phyloP scores from a whole-genome alignment of 2,329 filamentous ascomycete species.

The Aureobasidium sp. region DNA sequence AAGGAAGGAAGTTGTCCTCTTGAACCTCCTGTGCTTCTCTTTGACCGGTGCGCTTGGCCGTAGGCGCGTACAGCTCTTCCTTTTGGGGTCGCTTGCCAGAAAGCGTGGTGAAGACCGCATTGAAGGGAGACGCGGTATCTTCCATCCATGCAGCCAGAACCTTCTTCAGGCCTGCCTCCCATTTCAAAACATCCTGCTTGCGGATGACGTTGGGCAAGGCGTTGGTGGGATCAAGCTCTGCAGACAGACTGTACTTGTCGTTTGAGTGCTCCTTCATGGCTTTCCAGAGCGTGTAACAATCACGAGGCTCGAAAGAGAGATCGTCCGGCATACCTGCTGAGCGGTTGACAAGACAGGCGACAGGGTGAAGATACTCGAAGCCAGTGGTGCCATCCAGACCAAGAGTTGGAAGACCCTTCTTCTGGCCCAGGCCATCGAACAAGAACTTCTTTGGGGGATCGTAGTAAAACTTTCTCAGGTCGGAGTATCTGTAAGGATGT shows the following conservation, averaged over 20 bases:
- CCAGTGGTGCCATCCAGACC: slow-evolving; percentile 41
- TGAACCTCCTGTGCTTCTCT: slow-evolving; percentile 18
- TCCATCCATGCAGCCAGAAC: slow-evolving; percentile 54
- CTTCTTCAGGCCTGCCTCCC: slow-evolving; percentile 55
- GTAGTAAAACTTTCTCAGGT: slow-evolving; percentile 68
- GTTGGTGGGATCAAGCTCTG: slow-evolving; percentile 41
- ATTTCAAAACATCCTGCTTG: slow-evolving; percentile 58
- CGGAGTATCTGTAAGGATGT: slow-evolving; percentile 63
- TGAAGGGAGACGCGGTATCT: slow-evolving; percentile 44
- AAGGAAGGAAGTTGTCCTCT: slow-evolving; percentile 42
- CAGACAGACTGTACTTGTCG: slow-evolving; percentile 33
- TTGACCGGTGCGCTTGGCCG: slow-evolving; percentile 18
- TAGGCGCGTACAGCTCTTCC: slow-evolving; percentile 1
- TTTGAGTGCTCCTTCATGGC: slow-evolving; percentile 53
- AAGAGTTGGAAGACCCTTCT: slow-evolving; percentile 29
- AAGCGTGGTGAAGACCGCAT: slow-evolving; percentile 43
- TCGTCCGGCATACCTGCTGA: slow-evolving; percentile 59
- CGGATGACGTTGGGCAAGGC: slow-evolving; percentile 47
- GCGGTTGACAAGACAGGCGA: slow-evolving; percentile 53
- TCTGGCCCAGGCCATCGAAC: slow-evolving; percentile 45
- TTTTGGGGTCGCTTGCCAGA: slow-evolving; percentile 14
- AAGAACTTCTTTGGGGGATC: slow-evolving; percentile 38
- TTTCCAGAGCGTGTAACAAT: slow-evolving; percentile 59
- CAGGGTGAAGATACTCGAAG: slow-evolving; percentile 58
- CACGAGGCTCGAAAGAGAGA: slow-evolving; percentile 59